Evolutionary conservation across 2,329 filamentous ascomycete species (phyloP).

Genomic region (Colletotrichum liriopes): DNA sequence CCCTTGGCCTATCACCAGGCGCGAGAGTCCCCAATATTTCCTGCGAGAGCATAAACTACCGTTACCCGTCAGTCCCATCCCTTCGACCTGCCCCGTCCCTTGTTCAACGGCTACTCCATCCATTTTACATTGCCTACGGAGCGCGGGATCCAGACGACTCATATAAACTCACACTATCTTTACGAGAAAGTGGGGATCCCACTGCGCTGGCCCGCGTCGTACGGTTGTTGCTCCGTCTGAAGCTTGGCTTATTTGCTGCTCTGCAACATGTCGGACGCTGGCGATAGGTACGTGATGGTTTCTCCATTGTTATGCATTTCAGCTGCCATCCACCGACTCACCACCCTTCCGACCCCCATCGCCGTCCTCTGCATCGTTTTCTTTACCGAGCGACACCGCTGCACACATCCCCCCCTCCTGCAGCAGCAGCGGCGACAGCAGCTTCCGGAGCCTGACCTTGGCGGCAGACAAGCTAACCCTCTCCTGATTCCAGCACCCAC

Average conservation of each 20-base stretch:
- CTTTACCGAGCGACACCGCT: slow-evolving; percentile 35
- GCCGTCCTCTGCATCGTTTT: slow-evolving; percentile 15
- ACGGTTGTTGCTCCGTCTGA: slow-evolving; percentile 6
- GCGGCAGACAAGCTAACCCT: slow-evolving; percentile 29
- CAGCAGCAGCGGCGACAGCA: slow-evolving; percentile 21
- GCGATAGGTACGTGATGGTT: slow-evolving; percentile 52
- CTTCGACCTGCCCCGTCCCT: slow-evolving; percentile 6
- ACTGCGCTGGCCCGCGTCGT: slow-evolving; percentile 35
- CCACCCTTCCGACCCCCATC: not conserved
- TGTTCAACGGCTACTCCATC: slow-evolving; percentile 32
- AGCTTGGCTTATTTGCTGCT: slow-evolving; percentile 33
- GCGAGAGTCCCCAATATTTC: slow-evolving; percentile 28
- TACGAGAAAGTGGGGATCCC: slow-evolving; percentile 37
- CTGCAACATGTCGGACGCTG: slow-evolving; percentile 54
- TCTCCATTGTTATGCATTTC: slow-evolving; percentile 17
- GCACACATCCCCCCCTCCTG: slow-evolving; percentile 14
- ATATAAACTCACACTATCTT: slow-evolving; percentile 41
- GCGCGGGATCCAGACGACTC: slow-evolving; percentile 11
- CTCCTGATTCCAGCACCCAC: slow-evolving; percentile 55
- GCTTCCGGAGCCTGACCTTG: slow-evolving; percentile 22
- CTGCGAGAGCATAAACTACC: slow-evolving; percentile 33
- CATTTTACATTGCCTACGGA: slow-evolving; percentile 22
- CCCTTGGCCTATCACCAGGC: slow-evolving; percentile 30
- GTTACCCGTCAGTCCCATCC: slow-evolving; percentile 1
- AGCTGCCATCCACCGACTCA: slow-evolving; percentile 11